Evolutionary conservation across 208 protist genomes (phyloP).

Genomic region (Leptomonas seymouri): DNA sequence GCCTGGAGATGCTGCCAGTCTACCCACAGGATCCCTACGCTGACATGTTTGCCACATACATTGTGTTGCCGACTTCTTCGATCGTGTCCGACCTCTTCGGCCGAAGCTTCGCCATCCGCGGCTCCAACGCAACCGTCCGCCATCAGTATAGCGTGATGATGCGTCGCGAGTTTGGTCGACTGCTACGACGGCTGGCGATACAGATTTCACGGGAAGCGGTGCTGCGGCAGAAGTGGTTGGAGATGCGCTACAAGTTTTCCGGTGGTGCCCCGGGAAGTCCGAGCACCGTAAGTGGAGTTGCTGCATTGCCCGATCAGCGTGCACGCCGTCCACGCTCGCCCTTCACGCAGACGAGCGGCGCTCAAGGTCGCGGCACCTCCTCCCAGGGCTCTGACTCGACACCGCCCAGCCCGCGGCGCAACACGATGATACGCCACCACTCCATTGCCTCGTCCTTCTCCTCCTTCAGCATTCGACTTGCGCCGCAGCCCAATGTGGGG

Average conservation of each 20-base stretch:
- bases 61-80: slow-evolving; percentile 64
- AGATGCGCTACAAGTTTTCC: slow-evolving; percentile 14
- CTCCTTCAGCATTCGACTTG: slow-evolving; percentile 8
- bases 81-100: slow-evolving; percentile 68
- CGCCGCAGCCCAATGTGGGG: not conserved
- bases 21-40: slow-evolving; percentile 37
- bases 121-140: slow-evolving; percentile 44
- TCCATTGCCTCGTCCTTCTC: slow-evolving; percentile 10
- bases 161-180: slow-evolving; percentile 36
- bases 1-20: slow-evolving; percentile 17
- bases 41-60: slow-evolving; percentile 61
- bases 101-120: slow-evolving; percentile 58
- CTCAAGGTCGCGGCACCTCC: slow-evolving; percentile 14
- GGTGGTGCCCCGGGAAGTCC: not conserved
- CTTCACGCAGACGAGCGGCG: slow-evolving; percentile 17
- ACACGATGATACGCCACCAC: slow-evolving; percentile 23
- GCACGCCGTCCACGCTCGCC: slow-evolving; percentile 27
- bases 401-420: slow-evolving; percentile 29
- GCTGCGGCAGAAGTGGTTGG: slow-evolving; percentile 26
- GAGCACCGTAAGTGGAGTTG: slow-evolving; percentile 7
- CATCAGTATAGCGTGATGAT: slow-evolving; percentile 56
- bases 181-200: slow-evolving; percentile 38
- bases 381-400: slow-evolving; percentile 33
- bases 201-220: slow-evolving; percentile 36
- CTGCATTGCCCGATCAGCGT: slow-evolving; percentile 24